Percentiles rank a stretch among this genome's conserved stretches.
These are phyloP conservation scores for Cicer judaicum DNA, from an alignment of 306 rosid species.

Conservation along the genomic window DNA sequence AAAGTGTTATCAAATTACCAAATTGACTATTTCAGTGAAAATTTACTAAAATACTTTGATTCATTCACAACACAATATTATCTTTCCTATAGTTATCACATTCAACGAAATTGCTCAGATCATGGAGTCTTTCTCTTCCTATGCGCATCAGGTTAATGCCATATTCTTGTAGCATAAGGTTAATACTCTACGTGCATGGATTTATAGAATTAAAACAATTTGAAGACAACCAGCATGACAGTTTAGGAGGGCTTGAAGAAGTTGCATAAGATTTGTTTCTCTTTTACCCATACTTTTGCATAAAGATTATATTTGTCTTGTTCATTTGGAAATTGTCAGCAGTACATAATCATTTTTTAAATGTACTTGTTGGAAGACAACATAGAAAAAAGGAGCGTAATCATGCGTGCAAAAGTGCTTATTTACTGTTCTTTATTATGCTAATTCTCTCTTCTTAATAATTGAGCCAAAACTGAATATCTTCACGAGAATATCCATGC, in stretches of 20 bases:
- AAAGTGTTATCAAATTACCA: too few relatives aligned
- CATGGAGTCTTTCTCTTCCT: too few relatives aligned
- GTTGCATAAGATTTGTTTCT: not conserved
- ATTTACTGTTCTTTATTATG: slow-evolving; percentile 71
- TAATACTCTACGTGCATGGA: too few relatives aligned
- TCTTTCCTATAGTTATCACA: too few relatives aligned
- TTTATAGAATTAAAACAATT: too few relatives aligned
- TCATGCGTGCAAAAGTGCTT: slow-evolving; percentile 53
- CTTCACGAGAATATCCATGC: not conserved
- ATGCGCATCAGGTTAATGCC: too few relatives aligned
- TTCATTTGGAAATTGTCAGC: not conserved
- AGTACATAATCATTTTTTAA: not conserved
- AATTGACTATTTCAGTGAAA: too few relatives aligned
- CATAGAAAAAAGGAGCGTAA: slow-evolving; percentile 69
- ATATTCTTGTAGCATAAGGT: too few relatives aligned
- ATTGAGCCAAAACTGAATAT: not conserved
- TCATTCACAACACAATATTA: too few relatives aligned
- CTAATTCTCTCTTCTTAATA: slow-evolving; percentile 55
- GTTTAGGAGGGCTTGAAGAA: not conserved
- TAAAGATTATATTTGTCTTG: not conserved
- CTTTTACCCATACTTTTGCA: not conserved
- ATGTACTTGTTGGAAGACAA: slow-evolving; percentile 53
- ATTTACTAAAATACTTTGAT: too few relatives aligned
- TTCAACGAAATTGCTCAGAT: too few relatives aligned
- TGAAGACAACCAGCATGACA: not conserved